Conservation (phyloP, 2,329 filamentous ascomycete species). For the Arthrobotrys pseudoclavata region DNA sequence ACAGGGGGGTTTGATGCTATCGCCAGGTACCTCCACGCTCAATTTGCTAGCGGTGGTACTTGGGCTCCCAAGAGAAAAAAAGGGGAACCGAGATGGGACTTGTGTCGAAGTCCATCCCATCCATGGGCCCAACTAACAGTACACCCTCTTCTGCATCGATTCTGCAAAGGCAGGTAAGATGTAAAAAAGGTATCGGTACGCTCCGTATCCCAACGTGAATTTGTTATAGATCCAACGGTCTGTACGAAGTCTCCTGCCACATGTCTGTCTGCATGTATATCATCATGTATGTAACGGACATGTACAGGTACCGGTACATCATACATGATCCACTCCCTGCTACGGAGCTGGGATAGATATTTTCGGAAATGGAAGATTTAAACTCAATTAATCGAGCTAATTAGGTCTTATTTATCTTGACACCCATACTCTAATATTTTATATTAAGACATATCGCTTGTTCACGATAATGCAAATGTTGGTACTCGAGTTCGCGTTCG, state of each 20-base stretch:
- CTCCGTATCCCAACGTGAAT: constrained; percentile 15
- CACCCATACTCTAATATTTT: background rate
- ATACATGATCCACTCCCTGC: constrained; percentile 22
- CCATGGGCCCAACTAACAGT: constrained; percentile 1
- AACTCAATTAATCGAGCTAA: background rate
- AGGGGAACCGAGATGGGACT: constrained; percentile 30
- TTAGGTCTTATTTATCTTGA: background rate
- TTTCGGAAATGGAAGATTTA: constrained; percentile 35
- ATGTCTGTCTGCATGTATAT: background rate
- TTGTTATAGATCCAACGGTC: background rate
- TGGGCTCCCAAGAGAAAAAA: constrained; percentile 11
- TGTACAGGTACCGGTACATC: constrained; percentile 20
- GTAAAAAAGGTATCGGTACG: constrained; percentile 8
- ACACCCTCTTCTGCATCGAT: constrained; percentile 2
- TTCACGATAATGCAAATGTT: too few relatives aligned
- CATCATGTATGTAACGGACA: background rate
- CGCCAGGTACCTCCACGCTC: constrained; percentile 1
- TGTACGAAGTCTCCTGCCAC: constrained; percentile 7
- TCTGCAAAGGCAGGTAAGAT: constrained; percentile 13
- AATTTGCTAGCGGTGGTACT: constrained; percentile 19
- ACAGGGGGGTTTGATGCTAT: background rate
- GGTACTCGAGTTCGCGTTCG: too few relatives aligned
- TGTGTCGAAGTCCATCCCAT: background rate
- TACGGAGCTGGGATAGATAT: constrained; percentile 40
- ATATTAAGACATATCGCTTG: constrained; percentile 13